Base-by-base conservation (phyloP, 2,329 filamentous ascomycete species). In the Periglandula ipomoeae region DNA sequence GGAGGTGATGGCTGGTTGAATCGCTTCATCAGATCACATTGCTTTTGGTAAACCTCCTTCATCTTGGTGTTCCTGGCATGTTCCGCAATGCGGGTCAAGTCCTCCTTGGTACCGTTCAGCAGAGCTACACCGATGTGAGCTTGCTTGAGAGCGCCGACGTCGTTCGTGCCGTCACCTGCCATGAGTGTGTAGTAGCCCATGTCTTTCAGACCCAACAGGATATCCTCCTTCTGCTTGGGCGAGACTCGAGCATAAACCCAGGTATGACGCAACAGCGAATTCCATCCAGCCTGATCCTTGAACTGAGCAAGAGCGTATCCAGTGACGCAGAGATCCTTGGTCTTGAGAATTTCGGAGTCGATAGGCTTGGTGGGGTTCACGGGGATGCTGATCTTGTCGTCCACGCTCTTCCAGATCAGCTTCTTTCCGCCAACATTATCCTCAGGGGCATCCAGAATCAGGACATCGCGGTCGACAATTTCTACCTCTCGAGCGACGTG, bases 241-340 rank as follows among this genome's bases (percentile, higher is more conserved):
- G 93, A 98, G 9, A 98, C 93, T 61, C 93, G 89, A 56, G 93
- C 93, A 63, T 98, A 98, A 4, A 98, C 93, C 93, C 93, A 98
- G 13, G 90, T 83, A 67, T 97, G 79, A 44, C 90, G 85, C 27
- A 97, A 76, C 45, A 98, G 76, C 48, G 87, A 80, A 47, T 78
- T 74, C 69, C 90, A 85, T 44, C 82, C 89, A 49, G 79, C 58
- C 62, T 95, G 85, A 49, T 80, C 87, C 68, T 86, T 87, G 74
- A 94, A 94, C 65, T 94, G 93, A 46, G 84, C 79, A 46, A 98
- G 74, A 38, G 93, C 93, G 64, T 96, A 96, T 49, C 93, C 93
- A 48, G 93, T 98, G 46, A 97, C 84, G 63, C 93, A 98, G 30
- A 98, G 80, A 66, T 98, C 93, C 64, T 96, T 96, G 35, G 75